Percentiles rank a stretch among this genome's conserved stretches.
phyloP scores from a whole-genome alignment of 345 rosid species.

The Aquilaria sinensis region DNA sequence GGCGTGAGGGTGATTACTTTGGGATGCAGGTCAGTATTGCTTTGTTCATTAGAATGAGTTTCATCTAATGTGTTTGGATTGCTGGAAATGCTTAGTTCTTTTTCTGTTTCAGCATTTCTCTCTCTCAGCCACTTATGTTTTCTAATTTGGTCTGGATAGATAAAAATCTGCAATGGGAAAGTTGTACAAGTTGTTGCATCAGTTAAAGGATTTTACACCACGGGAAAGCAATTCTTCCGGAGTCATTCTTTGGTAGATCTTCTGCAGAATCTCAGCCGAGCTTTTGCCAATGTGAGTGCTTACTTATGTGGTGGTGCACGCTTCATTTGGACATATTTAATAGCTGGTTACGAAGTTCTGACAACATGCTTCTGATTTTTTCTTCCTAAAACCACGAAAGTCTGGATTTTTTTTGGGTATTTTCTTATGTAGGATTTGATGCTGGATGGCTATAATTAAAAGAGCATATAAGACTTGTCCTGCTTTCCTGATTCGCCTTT shows the following conservation, averaged over 20 bases:
- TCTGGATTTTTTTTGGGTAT: too few species aligned
- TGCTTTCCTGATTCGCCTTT: too few species aligned
- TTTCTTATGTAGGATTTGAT: too few species aligned
- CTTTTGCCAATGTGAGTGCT: constrained; percentile 49
- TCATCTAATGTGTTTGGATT: not conserved
- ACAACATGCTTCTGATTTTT: too few species aligned
- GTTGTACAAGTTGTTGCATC: constrained; percentile 45
- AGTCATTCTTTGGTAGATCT: constrained; percentile 60
- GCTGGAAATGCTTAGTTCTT: not conserved
- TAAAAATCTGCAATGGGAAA: constrained; percentile 67
- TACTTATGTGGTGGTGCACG: not conserved
- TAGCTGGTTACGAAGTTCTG: too few species aligned
- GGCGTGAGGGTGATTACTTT: constrained; percentile 48
- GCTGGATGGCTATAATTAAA: too few species aligned
- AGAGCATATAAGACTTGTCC: too few species aligned
- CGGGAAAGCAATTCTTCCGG: constrained; percentile 46
- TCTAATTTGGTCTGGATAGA: constrained; percentile 27
- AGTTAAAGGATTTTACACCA: constrained; percentile 47
- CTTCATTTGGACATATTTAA: not conserved
- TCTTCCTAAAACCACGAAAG: too few species aligned
- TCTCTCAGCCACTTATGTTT: not conserved
- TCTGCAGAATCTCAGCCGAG: constrained; percentile 59
- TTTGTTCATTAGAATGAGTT: not conserved
- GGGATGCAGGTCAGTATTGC: constrained; percentile 40
- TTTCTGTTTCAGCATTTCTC: not conserved